Evolutionary conservation across 371 early-diverging fungal genomes (phyloP).

Genomic region (Parasitella parasitica): DNA sequence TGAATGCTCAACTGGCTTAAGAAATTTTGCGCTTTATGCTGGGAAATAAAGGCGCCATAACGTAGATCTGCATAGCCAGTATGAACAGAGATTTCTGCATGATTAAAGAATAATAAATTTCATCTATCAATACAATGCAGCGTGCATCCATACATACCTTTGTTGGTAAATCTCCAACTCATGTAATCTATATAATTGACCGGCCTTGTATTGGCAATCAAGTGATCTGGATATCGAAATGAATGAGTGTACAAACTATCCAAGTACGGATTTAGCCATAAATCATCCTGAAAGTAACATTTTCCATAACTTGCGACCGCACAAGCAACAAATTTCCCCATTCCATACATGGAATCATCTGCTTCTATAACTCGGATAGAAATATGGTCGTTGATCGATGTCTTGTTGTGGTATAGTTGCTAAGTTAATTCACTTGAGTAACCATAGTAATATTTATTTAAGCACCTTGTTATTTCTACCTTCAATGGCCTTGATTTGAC

Average conservation of each 20-base stretch:
- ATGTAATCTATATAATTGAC: conserved; percentile 52
- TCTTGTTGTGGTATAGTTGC: not conserved
- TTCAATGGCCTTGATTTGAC: conserved; percentile 28
- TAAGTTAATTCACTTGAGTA: not conserved
- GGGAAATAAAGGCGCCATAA: conserved; percentile 56
- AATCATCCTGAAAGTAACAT: conserved; percentile 68
- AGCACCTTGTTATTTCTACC: conserved; percentile 13
- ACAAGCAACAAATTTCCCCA: conserved; percentile 37
- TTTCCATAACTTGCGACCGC: conserved; percentile 46
- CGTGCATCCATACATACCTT: not conserved
- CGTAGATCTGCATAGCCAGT: conserved; percentile 64
- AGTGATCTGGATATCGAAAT: conserved; percentile 44
- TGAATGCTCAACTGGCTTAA: conserved; percentile 43
- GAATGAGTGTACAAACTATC: conserved; percentile 63
- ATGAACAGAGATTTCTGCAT: conserved; percentile 50
- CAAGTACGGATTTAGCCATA: conserved; percentile 61
- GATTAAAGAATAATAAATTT: not conserved
- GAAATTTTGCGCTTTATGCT: conserved; percentile 47
- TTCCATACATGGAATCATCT: not conserved
- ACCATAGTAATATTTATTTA: not conserved
- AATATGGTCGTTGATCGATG: not conserved
- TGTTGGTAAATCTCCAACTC: conserved; percentile 52
- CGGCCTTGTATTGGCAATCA: conserved; percentile 55
- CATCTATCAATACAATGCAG: not conserved
- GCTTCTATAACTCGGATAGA: conserved; percentile 11